Percentiles rank a stretch among this genome's conserved stretches.
Evolutionary conservation across 371 early-diverging fungal genomes (phyloP).

Genomic region (Rhizopus delemar): DNA sequence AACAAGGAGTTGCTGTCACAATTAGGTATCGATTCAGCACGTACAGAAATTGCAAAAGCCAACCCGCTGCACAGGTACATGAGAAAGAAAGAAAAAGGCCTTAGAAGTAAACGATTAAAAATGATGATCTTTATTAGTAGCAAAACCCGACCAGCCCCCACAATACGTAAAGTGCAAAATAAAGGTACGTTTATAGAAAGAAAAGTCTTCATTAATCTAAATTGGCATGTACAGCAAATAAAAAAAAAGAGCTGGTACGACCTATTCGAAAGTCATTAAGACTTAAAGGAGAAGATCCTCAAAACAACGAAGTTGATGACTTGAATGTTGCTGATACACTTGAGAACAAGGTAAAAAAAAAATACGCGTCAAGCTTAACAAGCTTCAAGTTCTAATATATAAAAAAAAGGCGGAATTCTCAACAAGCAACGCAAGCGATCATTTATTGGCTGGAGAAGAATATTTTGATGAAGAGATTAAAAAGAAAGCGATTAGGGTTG

Average conservation of each 20-base stretch:
- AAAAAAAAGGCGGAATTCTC: constrained; percentile 19
- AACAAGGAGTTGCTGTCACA: constrained; percentile 62
- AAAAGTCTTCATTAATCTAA: neutral
- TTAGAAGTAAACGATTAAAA: neutral
- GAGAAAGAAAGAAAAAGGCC: neutral
- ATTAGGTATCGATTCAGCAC: constrained; percentile 36
- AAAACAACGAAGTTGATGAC: constrained; percentile 35
- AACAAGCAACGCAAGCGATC: neutral
- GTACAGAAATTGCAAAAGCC: constrained; percentile 12
- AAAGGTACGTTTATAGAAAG: neutral
- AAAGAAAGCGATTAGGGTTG: constrained; percentile 55
- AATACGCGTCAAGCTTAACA: neutral
- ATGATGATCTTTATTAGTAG: neutral
- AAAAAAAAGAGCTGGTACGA: constrained; percentile 12
- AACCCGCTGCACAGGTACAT: neutral
- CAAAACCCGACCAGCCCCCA: neutral
- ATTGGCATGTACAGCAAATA: neutral
- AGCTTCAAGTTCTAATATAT: constrained; percentile 2
- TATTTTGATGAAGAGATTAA: constrained; percentile 54
- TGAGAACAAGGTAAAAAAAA: constrained; percentile 15
- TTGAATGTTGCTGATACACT: constrained; percentile 22
- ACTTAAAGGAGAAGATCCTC: constrained; percentile 47
- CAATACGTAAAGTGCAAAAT: neutral
- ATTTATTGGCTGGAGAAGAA: constrained; percentile 57
- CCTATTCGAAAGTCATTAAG: constrained; percentile 44